phyloP scores from a whole-genome alignment of 1,284 basidiomycete species.

The Calocybe gambosa region DNA sequence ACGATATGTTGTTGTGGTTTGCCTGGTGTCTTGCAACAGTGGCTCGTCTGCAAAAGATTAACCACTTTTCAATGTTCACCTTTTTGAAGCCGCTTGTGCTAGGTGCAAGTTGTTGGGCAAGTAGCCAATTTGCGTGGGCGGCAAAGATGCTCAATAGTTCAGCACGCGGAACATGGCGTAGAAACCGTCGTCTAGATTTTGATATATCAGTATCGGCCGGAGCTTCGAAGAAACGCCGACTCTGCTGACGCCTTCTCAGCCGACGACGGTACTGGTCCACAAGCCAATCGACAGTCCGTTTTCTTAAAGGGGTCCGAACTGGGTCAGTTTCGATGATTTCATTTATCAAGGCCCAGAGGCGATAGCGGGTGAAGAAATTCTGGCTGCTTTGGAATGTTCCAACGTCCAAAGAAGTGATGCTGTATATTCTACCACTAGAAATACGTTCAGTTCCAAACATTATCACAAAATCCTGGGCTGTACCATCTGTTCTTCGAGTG shows the following conservation, averaged over 20 bases:
- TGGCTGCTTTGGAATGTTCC: slow-evolving; percentile 36
- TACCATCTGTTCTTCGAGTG: slow-evolving; percentile 11
- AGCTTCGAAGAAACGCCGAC: slow-evolving; percentile 29
- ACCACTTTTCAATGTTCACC: slow-evolving; percentile 39
- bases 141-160: slow-evolving; percentile 42
- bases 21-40: slow-evolving; percentile 25
- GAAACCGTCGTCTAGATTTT: slow-evolving; percentile 25
- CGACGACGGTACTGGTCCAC: slow-evolving; percentile 29
- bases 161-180: slow-evolving; percentile 37
- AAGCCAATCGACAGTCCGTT: slow-evolving; percentile 45
- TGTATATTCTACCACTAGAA: slow-evolving; percentile 22
- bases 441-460: neutral
- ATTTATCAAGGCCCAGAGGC: slow-evolving; percentile 28
- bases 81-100: slow-evolving; percentile 20
- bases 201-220: slow-evolving; percentile 26
- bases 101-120: slow-evolving; percentile 34
- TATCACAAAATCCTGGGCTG: slow-evolving; percentile 17
- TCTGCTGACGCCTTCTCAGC: slow-evolving; percentile 23
- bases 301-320: slow-evolving; percentile 22
- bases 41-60: slow-evolving; percentile 32
- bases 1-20: slow-evolving; percentile 14
- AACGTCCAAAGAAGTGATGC: slow-evolving; percentile 38
- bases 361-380: slow-evolving; percentile 39
- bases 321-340: slow-evolving; percentile 29
- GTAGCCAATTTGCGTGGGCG: slow-evolving; percentile 45